Evolutionary conservation across 352 stramenopile genomes (phyloP).

Genomic region (Globisporangium mamillatum): DNA sequence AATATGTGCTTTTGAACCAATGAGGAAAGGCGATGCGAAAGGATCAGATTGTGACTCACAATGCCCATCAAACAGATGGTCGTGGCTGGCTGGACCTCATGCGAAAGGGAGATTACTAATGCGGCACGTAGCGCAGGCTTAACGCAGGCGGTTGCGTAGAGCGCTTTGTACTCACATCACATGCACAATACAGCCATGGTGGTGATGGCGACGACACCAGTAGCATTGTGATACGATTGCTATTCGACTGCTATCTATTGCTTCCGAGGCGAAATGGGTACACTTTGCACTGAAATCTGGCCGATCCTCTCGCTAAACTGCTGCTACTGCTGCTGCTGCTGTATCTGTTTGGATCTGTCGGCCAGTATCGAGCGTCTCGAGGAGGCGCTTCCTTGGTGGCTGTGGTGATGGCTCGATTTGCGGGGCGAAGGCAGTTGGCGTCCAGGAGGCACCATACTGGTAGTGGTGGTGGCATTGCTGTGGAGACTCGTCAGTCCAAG

Average conservation of each 20-base stretch:
- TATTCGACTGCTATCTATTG: not conserved
- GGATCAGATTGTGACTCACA: not conserved
- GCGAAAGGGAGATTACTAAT: not conserved
- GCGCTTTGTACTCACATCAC: not conserved
- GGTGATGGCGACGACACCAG: not conserved
- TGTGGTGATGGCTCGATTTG: constrained; percentile 1
- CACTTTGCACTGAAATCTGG: constrained; percentile 7
- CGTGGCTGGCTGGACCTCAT: not conserved
- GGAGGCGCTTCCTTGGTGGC: not conserved
- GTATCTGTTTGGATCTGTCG: constrained; percentile 3
- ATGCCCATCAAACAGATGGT: not conserved
- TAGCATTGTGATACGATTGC: not conserved
- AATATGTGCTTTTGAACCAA: not conserved
- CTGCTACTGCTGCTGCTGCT: constrained; percentile 9
- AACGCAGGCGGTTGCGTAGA: not conserved
- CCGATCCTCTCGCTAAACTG: not conserved
- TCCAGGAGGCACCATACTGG: not conserved
- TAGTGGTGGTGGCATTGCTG: not conserved
- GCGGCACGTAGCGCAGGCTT: not conserved
- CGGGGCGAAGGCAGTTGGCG: constrained; percentile 3
- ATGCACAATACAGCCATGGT: not conserved
- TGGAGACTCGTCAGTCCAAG: not conserved
- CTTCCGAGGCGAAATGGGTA: constrained; percentile 11
- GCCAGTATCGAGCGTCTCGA: constrained; percentile 5
- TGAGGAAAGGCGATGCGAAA: not conserved